phyloP scores from a whole-genome alignment of 805 yeast genomes.

The Nakazawaea anatomiae region DNA sequence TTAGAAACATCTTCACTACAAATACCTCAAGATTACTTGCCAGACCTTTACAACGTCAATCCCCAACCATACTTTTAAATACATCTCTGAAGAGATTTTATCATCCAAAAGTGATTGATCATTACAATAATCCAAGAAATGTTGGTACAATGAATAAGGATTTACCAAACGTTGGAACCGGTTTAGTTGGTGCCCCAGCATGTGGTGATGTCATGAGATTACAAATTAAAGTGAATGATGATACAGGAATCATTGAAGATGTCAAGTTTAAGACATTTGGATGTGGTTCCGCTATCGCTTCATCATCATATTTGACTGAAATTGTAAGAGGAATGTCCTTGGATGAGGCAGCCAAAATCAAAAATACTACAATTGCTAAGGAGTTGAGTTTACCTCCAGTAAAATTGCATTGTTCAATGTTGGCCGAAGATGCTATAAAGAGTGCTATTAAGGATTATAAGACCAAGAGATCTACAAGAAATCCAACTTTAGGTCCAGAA shows the following conservation, averaged over 20 bases:
- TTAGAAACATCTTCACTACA: not conserved
- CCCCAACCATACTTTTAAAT: not conserved
- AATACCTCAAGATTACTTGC: not conserved
- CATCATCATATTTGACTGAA: constrained; percentile 92
- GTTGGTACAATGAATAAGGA: constrained; percentile 89
- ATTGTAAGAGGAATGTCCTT: constrained; percentile 90
- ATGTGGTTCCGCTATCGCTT: constrained; percentile 98
- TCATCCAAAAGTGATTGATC: constrained; percentile 93
- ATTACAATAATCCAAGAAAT: constrained; percentile 93
- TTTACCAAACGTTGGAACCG: constrained; percentile 81
- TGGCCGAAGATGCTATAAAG: constrained; percentile 98
- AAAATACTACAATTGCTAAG: constrained; percentile 91
- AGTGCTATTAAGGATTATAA: constrained; percentile 94
- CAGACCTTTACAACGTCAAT: not conserved
- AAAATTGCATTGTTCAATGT: constrained; percentile 95
- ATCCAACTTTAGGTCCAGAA: constrained; percentile 60
- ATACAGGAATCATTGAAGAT: constrained; percentile 85
- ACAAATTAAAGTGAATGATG: constrained; percentile 89
- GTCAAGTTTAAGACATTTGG: constrained; percentile 98
- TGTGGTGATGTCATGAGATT: constrained; percentile 99
- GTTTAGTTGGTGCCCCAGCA: constrained; percentile 98
- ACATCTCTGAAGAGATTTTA: constrained; percentile 35
- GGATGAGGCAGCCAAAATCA: constrained; percentile 89
- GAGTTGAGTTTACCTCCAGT: constrained; percentile 96
- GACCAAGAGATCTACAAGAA: constrained; percentile 57